A percentile compares a stretch with the other conserved stretches of the same genome.
Evolutionary conservation across 2,329 filamentous ascomycete species (phyloP).

Genomic region (Fusarium sp.): DNA sequence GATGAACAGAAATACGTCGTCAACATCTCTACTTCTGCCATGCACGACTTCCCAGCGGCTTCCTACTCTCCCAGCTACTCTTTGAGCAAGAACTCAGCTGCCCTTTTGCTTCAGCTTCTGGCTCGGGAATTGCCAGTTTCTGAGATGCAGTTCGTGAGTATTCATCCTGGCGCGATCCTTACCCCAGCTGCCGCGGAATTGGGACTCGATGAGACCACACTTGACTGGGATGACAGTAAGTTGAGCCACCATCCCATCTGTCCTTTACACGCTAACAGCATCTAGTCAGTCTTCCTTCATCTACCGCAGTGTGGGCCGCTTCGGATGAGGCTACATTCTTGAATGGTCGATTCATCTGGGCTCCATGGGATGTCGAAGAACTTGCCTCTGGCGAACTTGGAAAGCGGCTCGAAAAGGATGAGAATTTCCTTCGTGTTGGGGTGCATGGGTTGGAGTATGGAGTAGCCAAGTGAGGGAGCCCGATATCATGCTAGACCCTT

Average conservation of each 20-base stretch:
- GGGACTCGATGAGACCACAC: not conserved
- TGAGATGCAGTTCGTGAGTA: not conserved
- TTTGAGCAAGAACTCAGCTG: not conserved
- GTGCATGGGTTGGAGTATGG: not conserved
- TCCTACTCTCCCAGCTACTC: not conserved
- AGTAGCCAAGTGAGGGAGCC: accelerated
- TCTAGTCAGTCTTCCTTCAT: not conserved
- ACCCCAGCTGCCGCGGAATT: not conserved
- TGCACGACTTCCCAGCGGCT: not conserved
- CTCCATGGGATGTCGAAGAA: conserved; percentile 12
- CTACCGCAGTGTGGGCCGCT: not conserved
- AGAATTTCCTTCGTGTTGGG: not conserved
- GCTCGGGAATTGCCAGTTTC: not conserved
- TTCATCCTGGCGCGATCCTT: not conserved
- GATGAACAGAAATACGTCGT: not conserved
- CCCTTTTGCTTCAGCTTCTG: not conserved
- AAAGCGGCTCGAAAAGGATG: not conserved
- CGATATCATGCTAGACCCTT: not conserved
- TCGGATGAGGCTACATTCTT: not conserved
- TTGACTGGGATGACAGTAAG: not conserved
- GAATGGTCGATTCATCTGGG: conserved; percentile 10
- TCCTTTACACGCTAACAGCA: accelerated
- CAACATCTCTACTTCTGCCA: conserved; percentile 1
- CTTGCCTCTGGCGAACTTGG: not conserved
- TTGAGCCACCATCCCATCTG: accelerated